Base-by-base conservation (phyloP, 2,329 filamentous ascomycete genomes). In the Falciphora oryzae region DNA sequence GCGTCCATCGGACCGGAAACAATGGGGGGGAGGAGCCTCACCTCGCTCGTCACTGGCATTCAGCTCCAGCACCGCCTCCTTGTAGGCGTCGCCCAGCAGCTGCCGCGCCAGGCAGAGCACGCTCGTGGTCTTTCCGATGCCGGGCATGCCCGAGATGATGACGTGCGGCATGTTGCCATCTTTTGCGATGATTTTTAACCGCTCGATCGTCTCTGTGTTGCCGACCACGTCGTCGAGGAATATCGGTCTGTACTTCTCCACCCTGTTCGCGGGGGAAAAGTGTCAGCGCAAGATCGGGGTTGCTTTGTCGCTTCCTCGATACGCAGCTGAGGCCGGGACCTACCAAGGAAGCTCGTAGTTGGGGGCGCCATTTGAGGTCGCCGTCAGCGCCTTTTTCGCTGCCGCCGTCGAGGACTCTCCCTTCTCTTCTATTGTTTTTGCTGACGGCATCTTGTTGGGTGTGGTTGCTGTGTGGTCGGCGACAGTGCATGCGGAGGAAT, bases 141-240 rank as follows among this genome's bases (percentile, higher is more conserved):
- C 95, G 27, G 95, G 95, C 93, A 97, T 98, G 66, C 95, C 95
- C n/a, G 92, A 97, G 73, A 99, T 98, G 78, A 99, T 98, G 73
- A 99, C 87, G 78, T 99, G 95, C 2, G 95, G 95, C 93, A 99
- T 97, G 79, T 99, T 99, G 71, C 95, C 95, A 79, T 98, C 95
- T 77, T 93, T 95, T 60, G 95, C 93, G 71, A 99, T 98, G 73
- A 99, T 98, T 75, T 98, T 98, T 71, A 99, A 82, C 64, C 95
- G 90, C 77, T 98, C 94, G 71, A 99, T 93, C 1, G 95, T 99
- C 76, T 99, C 95, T 27, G 92, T 96, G 77, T 99, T 99, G 73
- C 95, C 95, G 64, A 99, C 95, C 63, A 99, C 89, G 79, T 99
- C 94, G 78, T 98, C 93, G 35, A 99, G 87, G 77, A 96, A 96